Evolutionary conservation across 2,329 filamentous ascomycete species (phyloP).

Genomic region (Fusarium sp.): DNA sequence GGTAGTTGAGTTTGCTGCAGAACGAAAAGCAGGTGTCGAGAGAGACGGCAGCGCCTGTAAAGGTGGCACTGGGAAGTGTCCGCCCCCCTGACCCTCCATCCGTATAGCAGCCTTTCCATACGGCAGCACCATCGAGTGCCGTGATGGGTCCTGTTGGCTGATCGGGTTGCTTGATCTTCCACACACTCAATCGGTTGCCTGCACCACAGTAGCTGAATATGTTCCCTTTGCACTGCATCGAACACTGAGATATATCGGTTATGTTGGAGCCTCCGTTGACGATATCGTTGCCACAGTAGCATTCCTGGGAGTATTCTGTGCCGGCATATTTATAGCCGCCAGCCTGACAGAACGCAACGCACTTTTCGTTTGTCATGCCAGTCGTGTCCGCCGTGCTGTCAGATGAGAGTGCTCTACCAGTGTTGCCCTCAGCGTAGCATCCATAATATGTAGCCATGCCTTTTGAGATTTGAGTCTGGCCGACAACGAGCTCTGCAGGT

Average conservation of each 20-base stretch:
- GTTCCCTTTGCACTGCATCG: slow-evolving; percentile 40
- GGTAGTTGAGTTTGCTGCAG: slow-evolving; percentile 34
- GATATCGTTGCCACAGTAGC: slow-evolving; percentile 44
- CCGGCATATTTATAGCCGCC: slow-evolving; percentile 47
- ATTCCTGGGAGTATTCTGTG: slow-evolving; percentile 47
- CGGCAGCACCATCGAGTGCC: slow-evolving; percentile 20
- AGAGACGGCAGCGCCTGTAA: slow-evolving; percentile 29
- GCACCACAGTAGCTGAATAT: slow-evolving; percentile 37
- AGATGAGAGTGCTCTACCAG: slow-evolving; percentile 25
- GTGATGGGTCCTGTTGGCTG: slow-evolving; percentile 20
- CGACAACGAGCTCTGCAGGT: slow-evolving; percentile 18
- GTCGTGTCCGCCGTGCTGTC: slow-evolving; percentile 14
- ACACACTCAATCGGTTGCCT: slow-evolving; percentile 34
- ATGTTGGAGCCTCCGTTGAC: slow-evolving; percentile 19
- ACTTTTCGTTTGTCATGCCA: slow-evolving; percentile 42
- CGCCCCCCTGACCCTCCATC: slow-evolving; percentile 34
- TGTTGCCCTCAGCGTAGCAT: slow-evolving; percentile 25
- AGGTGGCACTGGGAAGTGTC: slow-evolving; percentile 25
- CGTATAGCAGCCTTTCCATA: slow-evolving; percentile 33
- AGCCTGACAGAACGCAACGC: slow-evolving; percentile 42
- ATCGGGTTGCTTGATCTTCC: slow-evolving; percentile 26
- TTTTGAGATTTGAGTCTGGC: slow-evolving; percentile 28
- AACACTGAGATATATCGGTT: slow-evolving; percentile 34
- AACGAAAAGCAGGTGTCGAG: slow-evolving; percentile 32
- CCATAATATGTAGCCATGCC: slow-evolving; percentile 29